These are phyloP conservation scores for Penicillium fuscoglaucum DNA, from an alignment of 2,329 filamentous ascomycete species.

Conservation along the genomic window DNA sequence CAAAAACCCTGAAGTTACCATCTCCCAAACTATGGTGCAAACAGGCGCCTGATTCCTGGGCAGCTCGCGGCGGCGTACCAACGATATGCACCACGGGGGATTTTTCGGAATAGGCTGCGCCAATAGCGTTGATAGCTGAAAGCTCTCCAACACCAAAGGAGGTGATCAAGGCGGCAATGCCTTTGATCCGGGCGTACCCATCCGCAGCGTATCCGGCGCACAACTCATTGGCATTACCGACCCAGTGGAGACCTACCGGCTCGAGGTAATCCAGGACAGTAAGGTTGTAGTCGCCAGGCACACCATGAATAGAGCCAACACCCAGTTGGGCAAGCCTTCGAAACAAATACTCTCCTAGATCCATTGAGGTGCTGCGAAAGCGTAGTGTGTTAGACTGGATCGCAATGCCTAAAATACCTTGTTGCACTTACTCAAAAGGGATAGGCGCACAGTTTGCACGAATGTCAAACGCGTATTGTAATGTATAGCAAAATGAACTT, in stretches of 20 bases:
- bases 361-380: no score
- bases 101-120: conserved; percentile 71
- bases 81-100: conserved; percentile 67
- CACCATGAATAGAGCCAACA: conserved; percentile 39
- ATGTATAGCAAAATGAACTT: no score
- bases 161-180: conserved; percentile 67
- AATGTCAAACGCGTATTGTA: no score
- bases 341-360: no score
- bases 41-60: conserved; percentile 47
- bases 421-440: no score
- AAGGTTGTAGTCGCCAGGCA: conserved; percentile 48
- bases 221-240: conserved; percentile 58
- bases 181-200: conserved; percentile 70
- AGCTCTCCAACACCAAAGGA: conserved; percentile 63
- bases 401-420: no score
- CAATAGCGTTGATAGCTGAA: conserved; percentile 71
- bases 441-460: no score
- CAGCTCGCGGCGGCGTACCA: conserved; percentile 50
- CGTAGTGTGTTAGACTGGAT: no score
- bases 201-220: conserved; percentile 59
- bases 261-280: conserved; percentile 55
- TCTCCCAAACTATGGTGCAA: conserved; percentile 70
- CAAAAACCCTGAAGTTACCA: conserved; percentile 53
- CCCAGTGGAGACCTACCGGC: conserved; percentile 51
- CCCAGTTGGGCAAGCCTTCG: neutral